Evolutionary conservation across 1,139 yeast genomes (phyloP), one percentile per base, ranked within the genome.

Genomic region (Geotrichum carabidarum): DNA sequence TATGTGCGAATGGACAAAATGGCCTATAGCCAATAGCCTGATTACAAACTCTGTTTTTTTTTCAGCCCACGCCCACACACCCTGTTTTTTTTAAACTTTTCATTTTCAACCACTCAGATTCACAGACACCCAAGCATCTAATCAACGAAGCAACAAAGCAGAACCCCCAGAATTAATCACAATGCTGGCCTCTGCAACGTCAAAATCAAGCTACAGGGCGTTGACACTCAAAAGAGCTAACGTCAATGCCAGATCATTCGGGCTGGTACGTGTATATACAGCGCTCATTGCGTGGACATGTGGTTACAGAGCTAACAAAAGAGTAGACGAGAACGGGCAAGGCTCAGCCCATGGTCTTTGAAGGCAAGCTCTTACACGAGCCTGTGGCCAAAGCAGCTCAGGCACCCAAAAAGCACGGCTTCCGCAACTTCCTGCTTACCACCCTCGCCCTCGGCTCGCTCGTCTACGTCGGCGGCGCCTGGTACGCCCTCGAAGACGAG

Each of bases 401-500:
- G 9, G 7, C 38, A 22, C 4, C 27, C 27, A 60, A 59, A 59
- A 54, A 64, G 17, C 72, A 68, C 58, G 62, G 63, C 44, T 58
- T 71, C 55, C 65, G 74, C 47, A 68, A 65, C 59, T 65, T 69
- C 50, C 40, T 71, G 5, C 50, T 69, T 6, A 50, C 61, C 15
- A 54, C 71, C 38, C 53, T 66, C 4, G 51, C 63, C 11, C 54
- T 65, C 11, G 63, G 65, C 4, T 63, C 65, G 7, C 63, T 62
- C 8, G 59, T 63, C 8, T 72, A 68, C 51, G 73, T 68, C 14
- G 74, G 68, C n/a, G 75, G 74, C 8, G 69, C 71, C 18, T 72
- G 67, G 63, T 68, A 65, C 58, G 61, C 77, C 14, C 61, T 71
- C 40, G 59, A 66, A 44, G 64, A 71, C 58, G 77, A 74, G 60